Conservation (phyloP, 2,329 filamentous ascomycete species). For the Zymoseptoria ardabiliae region DNA sequence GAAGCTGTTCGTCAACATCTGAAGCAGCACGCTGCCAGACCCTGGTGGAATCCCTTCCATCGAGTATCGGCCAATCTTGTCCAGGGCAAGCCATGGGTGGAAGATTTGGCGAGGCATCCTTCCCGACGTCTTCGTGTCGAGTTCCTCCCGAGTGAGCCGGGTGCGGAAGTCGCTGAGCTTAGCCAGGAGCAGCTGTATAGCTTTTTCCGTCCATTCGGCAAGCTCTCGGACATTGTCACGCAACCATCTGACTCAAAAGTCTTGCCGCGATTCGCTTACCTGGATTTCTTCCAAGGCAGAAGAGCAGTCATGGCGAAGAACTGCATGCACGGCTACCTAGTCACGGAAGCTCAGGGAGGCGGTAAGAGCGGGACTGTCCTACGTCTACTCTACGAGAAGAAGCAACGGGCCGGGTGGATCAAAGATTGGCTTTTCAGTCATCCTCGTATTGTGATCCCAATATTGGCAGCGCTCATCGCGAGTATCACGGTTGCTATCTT, state of each 20-base stretch:
- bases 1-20: constrained; percentile 56
- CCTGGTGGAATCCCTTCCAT: constrained; percentile 83
- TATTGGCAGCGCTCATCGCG: constrained; percentile 72
- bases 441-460: constrained; percentile 78
- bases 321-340: constrained; percentile 77
- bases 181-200: constrained; percentile 82
- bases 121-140: constrained; percentile 71
- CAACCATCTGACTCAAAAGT: constrained; percentile 84
- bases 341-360: constrained; percentile 61
- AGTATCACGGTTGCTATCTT: constrained; percentile 81
- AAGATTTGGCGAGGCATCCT: constrained; percentile 80
- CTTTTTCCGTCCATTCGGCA: constrained; percentile 83
- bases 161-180: constrained; percentile 66
- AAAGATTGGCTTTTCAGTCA: constrained; percentile 84
- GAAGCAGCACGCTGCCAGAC: constrained; percentile 63
- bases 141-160: constrained; percentile 67
- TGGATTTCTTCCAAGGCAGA: constrained; percentile 67
- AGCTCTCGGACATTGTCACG: constrained; percentile 74
- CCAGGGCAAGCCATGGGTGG: constrained; percentile 81
- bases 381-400: constrained; percentile 75
- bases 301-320: constrained; percentile 85
- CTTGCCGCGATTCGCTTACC: constrained; percentile 67
- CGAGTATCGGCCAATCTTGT: constrained; percentile 66
- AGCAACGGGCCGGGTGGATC: constrained; percentile 67
- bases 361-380: constrained; percentile 70